Conservation (phyloP, 345 rosid species). For the Citrus inodora region DNA sequence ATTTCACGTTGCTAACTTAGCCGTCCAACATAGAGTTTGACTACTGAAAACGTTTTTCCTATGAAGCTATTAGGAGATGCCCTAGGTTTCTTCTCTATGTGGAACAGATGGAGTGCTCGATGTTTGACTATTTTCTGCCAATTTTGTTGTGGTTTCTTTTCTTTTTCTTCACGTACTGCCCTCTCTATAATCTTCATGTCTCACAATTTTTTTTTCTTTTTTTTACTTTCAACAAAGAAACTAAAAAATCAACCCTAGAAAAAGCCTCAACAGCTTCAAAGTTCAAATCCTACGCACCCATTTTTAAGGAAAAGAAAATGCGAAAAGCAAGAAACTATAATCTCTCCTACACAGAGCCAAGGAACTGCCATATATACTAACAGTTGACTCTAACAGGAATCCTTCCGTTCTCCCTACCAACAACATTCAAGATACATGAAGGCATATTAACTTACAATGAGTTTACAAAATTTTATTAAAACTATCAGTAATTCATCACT, state of each 20-base stretch:
- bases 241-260: no score
- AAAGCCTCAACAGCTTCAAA: background rate
- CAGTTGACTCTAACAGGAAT: background rate
- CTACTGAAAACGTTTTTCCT: background rate
- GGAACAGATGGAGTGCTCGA: no score
- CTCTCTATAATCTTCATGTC: background rate
- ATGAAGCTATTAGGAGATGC: background rate
- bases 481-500: background rate
- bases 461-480: no score
- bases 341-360: background rate
- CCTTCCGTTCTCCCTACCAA: background rate
- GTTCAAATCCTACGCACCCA: background rate
- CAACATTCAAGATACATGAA: background rate
- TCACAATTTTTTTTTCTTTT: background rate
- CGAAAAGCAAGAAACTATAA: background rate
- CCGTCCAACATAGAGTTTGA: conserved; percentile 4
- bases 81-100: background rate
- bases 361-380: background rate
- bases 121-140: background rate
- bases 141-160: background rate
- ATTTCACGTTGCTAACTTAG: background rate
- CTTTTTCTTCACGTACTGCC: background rate
- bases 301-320: no score
- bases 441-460: background rate
- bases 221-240: no score